These are phyloP conservation scores for barley (Hordeum vulgare) DNA, from an alignment of 176 grass and related monocot species.

Conservation along the genomic window DNA sequence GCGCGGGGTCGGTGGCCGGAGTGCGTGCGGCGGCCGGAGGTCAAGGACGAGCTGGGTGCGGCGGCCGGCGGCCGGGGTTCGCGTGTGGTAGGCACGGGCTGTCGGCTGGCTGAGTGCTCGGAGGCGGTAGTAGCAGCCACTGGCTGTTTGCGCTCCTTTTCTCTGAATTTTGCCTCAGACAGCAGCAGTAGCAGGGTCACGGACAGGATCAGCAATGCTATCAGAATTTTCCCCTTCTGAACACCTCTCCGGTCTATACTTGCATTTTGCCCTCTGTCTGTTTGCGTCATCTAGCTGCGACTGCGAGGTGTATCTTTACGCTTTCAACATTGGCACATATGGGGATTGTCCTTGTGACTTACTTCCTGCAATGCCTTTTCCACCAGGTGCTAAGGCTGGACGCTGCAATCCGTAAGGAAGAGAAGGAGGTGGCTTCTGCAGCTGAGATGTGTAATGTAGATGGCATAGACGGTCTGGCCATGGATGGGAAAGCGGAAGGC, in stretches of 20 bases:
- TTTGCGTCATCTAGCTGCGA: background rate
- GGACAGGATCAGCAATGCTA: background rate
- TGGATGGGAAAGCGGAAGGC: background rate
- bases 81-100: background rate
- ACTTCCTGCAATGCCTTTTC: background rate
- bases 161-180: background rate
- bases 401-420: constrained; percentile 39
- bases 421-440: constrained; percentile 10
- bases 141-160: background rate
- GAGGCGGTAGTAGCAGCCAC: background rate
- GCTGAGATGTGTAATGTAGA: background rate
- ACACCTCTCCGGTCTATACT: no score
- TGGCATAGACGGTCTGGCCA: background rate
- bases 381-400: constrained; percentile 55
- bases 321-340: background rate
- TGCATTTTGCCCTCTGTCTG: background rate
- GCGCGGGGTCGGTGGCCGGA: no score
- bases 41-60: background rate
- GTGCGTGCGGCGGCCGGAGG: no score
- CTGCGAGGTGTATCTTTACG: background rate
- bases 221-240: background rate
- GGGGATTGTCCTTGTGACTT: background rate
- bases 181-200: background rate
- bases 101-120: background rate
- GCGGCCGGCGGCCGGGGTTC: no score